These are phyloP conservation scores for Pseudogymnoascus sp. DNA, from an alignment of 2,329 filamentous ascomycete species.

Conservation along the genomic window DNA sequence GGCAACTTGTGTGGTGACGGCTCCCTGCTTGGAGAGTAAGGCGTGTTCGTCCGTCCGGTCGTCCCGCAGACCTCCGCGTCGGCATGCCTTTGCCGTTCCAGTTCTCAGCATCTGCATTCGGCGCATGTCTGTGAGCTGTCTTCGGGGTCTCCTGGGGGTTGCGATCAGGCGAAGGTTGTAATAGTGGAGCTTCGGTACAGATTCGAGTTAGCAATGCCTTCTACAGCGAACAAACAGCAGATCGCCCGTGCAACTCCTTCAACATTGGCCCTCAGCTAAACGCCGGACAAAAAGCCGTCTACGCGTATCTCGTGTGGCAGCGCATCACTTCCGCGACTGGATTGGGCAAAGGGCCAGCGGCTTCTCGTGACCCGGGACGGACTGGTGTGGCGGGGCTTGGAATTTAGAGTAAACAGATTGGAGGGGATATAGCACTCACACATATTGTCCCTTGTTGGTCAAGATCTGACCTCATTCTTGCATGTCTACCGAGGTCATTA, in stretches of 20 bases:
- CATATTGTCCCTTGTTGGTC: constrained; percentile 1
- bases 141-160: not conserved
- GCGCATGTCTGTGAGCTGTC: constrained; percentile 1
- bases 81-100: constrained; percentile 5
- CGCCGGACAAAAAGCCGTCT: not conserved
- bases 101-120: constrained; percentile 6
- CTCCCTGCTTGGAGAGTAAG: not conserved
- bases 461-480: constrained; percentile 5
- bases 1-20: constrained; percentile 3
- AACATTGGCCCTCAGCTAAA: not conserved
- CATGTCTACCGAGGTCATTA: constrained; percentile 7
- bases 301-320: constrained; percentile 4
- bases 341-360: not conserved
- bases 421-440: not conserved
- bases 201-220: constrained; percentile 2
- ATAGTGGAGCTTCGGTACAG: not conserved
- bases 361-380: not conserved
- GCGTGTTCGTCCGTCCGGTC: not conserved
- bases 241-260: not conserved
- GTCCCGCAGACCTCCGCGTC: not conserved
- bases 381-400: constrained; percentile 6
- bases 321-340: not conserved
- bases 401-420: not conserved
- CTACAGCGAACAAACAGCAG: not conserved
- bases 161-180: constrained; percentile 6